These are phyloP conservation scores for Fusarium nodosum DNA, from an alignment of 2,329 filamentous ascomycete species.

Conservation along the genomic window DNA sequence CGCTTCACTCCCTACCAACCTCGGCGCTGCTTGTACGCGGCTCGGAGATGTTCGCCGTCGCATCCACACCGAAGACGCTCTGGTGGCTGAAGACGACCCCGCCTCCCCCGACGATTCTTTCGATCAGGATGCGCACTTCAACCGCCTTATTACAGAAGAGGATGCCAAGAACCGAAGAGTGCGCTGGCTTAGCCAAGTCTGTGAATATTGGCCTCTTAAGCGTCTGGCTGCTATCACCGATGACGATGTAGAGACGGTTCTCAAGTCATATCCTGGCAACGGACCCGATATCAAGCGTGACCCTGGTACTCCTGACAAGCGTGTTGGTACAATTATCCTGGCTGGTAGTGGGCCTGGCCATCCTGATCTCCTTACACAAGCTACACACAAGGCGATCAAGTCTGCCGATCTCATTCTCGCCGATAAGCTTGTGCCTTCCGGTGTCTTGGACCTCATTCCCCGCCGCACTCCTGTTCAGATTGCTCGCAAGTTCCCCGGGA, in stretches of 20 bases:
- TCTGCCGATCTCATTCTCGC: constrained; percentile 83
- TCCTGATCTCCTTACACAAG: constrained; percentile 88
- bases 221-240: constrained; percentile 84
- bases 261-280: constrained; percentile 75
- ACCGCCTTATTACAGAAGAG: constrained; percentile 81
- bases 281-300: constrained; percentile 42
- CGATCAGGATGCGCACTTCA: constrained; percentile 86
- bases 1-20: constrained; percentile 78
- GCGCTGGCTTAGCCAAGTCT: constrained; percentile 95
- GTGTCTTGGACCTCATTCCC: constrained; percentile 89
- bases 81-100: constrained; percentile 58
- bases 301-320: constrained; percentile 42
- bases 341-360: constrained; percentile 94
- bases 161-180: constrained; percentile 85
- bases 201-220: constrained; percentile 96
- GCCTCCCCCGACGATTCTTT: constrained; percentile 74
- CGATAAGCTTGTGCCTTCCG: constrained; percentile 86
- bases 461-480: constrained; percentile 91
- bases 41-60: constrained; percentile 79
- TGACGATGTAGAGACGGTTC: constrained; percentile 79
- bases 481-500: constrained; percentile 96
- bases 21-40: constrained; percentile 82
- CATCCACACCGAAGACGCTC: constrained; percentile 79
- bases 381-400: constrained; percentile 81
- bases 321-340: constrained; percentile 80